Evolutionary conservation across 148 eudicot genomes (phyloP).

Genomic region (Rhododendron griersonianum): DNA sequence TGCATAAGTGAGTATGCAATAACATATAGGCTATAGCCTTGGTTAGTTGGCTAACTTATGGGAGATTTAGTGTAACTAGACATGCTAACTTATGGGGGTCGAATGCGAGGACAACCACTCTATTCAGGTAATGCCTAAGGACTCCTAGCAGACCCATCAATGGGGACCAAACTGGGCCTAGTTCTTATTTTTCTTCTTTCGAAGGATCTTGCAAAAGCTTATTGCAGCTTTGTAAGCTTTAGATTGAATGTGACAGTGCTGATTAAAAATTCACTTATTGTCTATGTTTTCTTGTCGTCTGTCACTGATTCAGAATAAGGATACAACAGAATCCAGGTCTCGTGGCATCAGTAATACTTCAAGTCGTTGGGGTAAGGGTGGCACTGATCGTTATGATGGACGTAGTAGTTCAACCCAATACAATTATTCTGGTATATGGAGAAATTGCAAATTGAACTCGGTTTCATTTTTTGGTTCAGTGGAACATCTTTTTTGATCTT

Average conservation of each 20-base stretch:
- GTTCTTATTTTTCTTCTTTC: neutral
- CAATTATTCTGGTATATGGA: conserved; percentile 49
- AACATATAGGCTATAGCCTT: neutral
- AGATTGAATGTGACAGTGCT: neutral
- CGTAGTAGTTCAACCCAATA: conserved; percentile 45
- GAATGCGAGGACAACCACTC: neutral
- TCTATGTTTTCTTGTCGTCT: neutral
- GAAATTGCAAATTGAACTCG: neutral
- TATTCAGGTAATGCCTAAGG: neutral
- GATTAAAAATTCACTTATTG: neutral
- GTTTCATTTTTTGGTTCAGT: neutral
- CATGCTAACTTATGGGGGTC: neutral
- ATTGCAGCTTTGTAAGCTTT: neutral
- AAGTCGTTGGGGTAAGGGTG: conserved; percentile 58
- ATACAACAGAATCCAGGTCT: conserved; percentile 63
- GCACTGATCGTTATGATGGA: conserved; percentile 56
- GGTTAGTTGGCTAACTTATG: neutral
- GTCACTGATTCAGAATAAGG: conserved; percentile 51
- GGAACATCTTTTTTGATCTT: conserved; percentile 7
- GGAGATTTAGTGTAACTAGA: neutral
- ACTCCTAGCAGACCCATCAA: neutral
- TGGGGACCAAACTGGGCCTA: neutral
- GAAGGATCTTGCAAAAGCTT: neutral
- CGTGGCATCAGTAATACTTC: conserved; percentile 54
- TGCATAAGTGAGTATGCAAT: neutral